These are phyloP conservation scores for Pseudotsuga menziesii DNA, from an alignment of 75 land plant species.

Conservation along the genomic window DNA sequence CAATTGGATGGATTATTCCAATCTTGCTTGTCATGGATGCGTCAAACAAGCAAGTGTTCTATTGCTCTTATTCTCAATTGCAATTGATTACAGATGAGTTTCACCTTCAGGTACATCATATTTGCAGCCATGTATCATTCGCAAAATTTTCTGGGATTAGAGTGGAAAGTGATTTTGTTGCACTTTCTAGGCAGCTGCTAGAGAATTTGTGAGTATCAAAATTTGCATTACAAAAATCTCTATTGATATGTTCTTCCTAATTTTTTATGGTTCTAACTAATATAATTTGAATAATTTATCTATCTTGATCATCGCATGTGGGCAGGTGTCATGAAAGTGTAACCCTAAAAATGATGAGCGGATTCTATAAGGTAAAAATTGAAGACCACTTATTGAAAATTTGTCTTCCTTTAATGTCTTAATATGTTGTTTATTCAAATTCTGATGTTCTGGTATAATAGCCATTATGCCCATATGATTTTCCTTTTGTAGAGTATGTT, in stretches of 20 bases:
- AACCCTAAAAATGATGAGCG: conserved; percentile 72
- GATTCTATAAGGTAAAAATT: conserved; percentile 60
- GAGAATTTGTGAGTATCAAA: conserved; percentile 71
- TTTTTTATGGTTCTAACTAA: not conserved
- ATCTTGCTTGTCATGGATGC: too few species aligned
- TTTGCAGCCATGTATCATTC: conserved; percentile 86
- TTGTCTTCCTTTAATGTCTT: too few species aligned
- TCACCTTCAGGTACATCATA: conserved; percentile 73
- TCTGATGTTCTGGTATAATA: too few species aligned
- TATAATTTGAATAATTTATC: not conserved
- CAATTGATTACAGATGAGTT: not conserved
- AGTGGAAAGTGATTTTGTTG: conserved; percentile 83
- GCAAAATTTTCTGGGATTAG: conserved; percentile 85
- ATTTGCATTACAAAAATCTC: not conserved
- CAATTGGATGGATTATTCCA: not conserved
- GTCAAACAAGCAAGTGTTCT: not conserved
- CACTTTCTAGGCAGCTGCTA: conserved; percentile 76
- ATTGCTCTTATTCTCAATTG: not conserved
- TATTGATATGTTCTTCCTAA: not conserved
- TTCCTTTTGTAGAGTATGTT: too few species aligned
- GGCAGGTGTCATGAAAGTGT: conserved; percentile 76
- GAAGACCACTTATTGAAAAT: not conserved
- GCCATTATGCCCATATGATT: too few species aligned
- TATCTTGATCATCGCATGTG: not conserved
- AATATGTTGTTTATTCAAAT: too few species aligned